phyloP scores from a whole-genome alignment of 2,329 filamentous ascomycete genomes.

The Colletotrichum zoysiae region DNA sequence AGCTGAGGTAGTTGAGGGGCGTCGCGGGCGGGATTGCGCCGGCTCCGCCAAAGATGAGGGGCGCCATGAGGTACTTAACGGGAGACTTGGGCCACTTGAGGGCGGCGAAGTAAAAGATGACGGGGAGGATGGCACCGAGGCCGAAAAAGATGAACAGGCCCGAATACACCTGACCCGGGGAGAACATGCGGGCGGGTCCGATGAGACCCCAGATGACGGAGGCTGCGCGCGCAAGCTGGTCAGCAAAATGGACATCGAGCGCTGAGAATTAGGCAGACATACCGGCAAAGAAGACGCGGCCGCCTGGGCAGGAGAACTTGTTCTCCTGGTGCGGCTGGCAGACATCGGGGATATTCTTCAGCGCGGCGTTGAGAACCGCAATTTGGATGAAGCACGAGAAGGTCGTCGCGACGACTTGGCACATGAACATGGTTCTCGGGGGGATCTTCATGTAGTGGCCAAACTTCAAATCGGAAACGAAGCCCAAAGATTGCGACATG shows the following conservation, averaged over 20 bases:
- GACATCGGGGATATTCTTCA: slow-evolving; percentile 71
- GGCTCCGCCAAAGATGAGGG: slow-evolving; percentile 72
- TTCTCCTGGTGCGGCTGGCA: slow-evolving; percentile 70
- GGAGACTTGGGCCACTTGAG: slow-evolving; percentile 65
- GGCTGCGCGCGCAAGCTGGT: slow-evolving; percentile 52
- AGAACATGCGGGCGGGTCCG: slow-evolving; percentile 74
- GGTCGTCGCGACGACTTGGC: slow-evolving; percentile 74
- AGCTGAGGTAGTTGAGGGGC: slow-evolving; percentile 80
- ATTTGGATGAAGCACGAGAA: slow-evolving; percentile 77
- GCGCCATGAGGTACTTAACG: slow-evolving; percentile 68
- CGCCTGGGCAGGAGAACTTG: slow-evolving; percentile 74
- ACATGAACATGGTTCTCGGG: slow-evolving; percentile 74
- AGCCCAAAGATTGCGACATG: slow-evolving; percentile 74
- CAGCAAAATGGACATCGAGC: not conserved
- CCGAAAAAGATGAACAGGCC: slow-evolving; percentile 71
- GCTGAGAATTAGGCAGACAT: slow-evolving; percentile 40
- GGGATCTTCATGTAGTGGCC: slow-evolving; percentile 82
- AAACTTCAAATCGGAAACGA: slow-evolving; percentile 76
- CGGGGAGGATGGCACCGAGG: slow-evolving; percentile 65
- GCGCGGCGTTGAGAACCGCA: slow-evolving; percentile 71
- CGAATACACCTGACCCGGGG: slow-evolving; percentile 71
- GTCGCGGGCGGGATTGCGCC: slow-evolving; percentile 74
- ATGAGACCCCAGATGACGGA: slow-evolving; percentile 78
- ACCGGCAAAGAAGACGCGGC: slow-evolving; percentile 74
- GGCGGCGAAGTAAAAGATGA: slow-evolving; percentile 63